Percentiles rank a stretch among this genome's conserved stretches.
phyloP scores from a whole-genome alignment of 2,329 filamentous ascomycete genomes.

The Neopestalotiopsis rosae region DNA sequence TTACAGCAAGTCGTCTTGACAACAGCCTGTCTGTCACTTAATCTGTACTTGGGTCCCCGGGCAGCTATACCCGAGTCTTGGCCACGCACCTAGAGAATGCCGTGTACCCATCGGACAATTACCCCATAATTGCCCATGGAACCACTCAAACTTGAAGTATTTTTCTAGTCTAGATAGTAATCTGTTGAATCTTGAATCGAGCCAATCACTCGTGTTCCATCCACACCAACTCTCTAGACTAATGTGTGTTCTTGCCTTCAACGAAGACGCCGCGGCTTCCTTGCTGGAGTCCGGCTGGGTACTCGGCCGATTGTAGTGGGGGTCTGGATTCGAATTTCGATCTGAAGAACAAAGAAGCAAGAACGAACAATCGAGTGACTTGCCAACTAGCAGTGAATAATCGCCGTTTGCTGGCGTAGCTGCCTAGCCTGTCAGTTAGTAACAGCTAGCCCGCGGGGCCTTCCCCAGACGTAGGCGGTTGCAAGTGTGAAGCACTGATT shows the following conservation, averaged over 20 bases:
- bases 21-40: background rate
- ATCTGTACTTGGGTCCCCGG: background rate
- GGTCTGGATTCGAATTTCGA: background rate
- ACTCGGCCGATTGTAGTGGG: background rate
- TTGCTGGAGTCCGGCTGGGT: background rate
- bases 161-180: background rate
- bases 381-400: background rate
- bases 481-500: too few species aligned
- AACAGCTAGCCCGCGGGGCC: background rate
- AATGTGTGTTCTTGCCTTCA: background rate
- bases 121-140: constrained; percentile 1
- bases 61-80: constrained; percentile 15
- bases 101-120: constrained; percentile 12
- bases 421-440: background rate
- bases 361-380: background rate
- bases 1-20: background rate
- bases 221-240: background rate
- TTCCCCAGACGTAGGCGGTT: too few species aligned
- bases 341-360: background rate
- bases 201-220: background rate
- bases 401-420: background rate
- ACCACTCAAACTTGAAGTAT: background rate
- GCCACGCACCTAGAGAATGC: constrained; percentile 9
- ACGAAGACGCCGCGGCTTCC: background rate
- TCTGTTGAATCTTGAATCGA: background rate